Evolutionary conservation across 1,139 yeast species (phyloP).

Genomic region (Geotrichum fermentans): DNA sequence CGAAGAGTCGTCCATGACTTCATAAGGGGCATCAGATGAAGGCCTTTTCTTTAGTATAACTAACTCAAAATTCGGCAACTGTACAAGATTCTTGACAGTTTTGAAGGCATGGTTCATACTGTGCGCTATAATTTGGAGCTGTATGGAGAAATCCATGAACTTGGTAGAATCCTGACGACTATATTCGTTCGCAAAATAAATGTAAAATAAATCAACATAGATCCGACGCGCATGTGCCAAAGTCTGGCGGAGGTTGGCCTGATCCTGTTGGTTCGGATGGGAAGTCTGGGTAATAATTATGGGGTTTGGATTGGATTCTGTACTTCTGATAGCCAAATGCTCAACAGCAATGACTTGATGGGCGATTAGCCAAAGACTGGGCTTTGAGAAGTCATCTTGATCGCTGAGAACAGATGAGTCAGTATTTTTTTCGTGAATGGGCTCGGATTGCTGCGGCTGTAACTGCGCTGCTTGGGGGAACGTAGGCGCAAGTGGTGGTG

Average conservation of each 20-base stretch:
- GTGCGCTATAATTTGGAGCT: too few relatives aligned
- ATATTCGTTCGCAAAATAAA: constrained; percentile 13
- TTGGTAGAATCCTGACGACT: neutral
- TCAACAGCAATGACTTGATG: constrained; percentile 8
- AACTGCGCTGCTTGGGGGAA: too few relatives aligned
- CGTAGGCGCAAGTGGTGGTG: too few relatives aligned
- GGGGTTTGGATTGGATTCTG: too few relatives aligned
- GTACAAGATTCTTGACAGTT: constrained; percentile 6
- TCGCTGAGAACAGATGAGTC: too few relatives aligned
- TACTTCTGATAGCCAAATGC: constrained; percentile 4
- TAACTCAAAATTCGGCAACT: neutral
- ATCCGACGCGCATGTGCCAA: constrained; percentile 10
- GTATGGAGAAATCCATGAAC: neutral
- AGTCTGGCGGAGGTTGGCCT: neutral
- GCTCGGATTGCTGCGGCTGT: too few relatives aligned
- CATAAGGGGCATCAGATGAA: too few relatives aligned
- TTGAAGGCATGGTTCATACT: constrained; percentile 12
- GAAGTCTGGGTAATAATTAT: too few relatives aligned
- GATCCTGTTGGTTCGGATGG: too few relatives aligned
- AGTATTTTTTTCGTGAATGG: too few relatives aligned
- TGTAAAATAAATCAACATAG: constrained; percentile 14
- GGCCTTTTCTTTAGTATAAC: neutral
- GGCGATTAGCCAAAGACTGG: constrained; percentile 13
- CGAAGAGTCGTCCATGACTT: too few relatives aligned
- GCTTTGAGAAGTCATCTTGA: too few relatives aligned